Evolutionary conservation across 2,329 filamentous ascomycete species (phyloP).

Genomic region (Fusarium longipes): DNA sequence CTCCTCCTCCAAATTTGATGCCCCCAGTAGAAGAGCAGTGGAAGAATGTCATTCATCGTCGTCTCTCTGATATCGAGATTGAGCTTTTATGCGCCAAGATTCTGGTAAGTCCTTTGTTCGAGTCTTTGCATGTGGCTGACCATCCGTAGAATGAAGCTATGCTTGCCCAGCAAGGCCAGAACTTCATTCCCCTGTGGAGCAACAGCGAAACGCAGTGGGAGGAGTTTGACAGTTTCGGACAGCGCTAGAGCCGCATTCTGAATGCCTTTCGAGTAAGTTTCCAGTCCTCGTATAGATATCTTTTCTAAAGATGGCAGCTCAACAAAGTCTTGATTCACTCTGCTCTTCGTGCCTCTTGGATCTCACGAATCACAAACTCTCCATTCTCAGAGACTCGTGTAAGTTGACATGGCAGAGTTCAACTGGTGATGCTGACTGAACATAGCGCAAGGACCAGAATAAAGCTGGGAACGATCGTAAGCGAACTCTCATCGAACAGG

Average conservation of each 20-base stretch:
- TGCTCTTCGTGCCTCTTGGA: conserved; percentile 38
- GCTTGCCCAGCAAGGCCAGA: conserved; percentile 32
- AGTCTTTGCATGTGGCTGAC: neutral
- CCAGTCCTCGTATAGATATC: accelerated
- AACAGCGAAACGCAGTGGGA: conserved; percentile 42
- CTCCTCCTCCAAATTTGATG: conserved; percentile 28
- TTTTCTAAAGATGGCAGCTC: conserved; percentile 14
- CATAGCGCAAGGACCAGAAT: conserved; percentile 40
- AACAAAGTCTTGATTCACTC: conserved; percentile 44
- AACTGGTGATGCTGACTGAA: neutral
- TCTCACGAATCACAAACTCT: conserved; percentile 37
- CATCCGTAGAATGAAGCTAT: conserved; percentile 25
- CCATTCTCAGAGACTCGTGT: conserved; percentile 38
- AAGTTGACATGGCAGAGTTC: neutral
- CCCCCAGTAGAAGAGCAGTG: conserved; percentile 30
- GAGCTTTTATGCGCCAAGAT: conserved; percentile 39
- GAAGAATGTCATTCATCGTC: conserved; percentile 37
- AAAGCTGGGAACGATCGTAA: conserved; percentile 43
- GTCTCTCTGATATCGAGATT: conserved; percentile 38
- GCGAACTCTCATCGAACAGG: conserved; percentile 21
- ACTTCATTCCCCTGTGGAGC: conserved; percentile 40
- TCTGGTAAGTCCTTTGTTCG: conserved; percentile 1
- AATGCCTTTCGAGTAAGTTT: conserved; percentile 35
- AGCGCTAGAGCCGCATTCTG: conserved; percentile 43
- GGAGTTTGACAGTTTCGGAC: conserved; percentile 39